These are phyloP conservation scores for Chalaropsis thielavioides DNA, from an alignment of 2,329 filamentous ascomycete genomes.

Conservation along the genomic window DNA sequence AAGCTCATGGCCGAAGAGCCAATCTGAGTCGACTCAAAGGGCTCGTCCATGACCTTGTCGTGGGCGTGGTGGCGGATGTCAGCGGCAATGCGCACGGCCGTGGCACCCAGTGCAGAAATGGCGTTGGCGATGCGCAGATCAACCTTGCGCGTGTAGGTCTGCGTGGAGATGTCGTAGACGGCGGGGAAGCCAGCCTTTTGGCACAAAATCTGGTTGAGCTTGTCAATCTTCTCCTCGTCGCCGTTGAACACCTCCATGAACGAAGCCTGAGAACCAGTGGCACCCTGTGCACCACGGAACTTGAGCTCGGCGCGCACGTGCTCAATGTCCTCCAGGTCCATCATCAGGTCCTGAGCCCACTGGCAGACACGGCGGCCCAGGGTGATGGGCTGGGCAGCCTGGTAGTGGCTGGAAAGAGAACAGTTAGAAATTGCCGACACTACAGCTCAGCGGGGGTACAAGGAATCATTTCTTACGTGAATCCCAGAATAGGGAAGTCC, in stretches of 20 bases:
- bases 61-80: slow-evolving; percentile 62
- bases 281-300: slow-evolving; percentile 52
- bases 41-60: slow-evolving; percentile 59
- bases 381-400: slow-evolving; percentile 38
- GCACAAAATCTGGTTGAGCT: slow-evolving; percentile 42
- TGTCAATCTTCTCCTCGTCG: slow-evolving; percentile 35
- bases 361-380: slow-evolving; percentile 55
- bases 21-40: slow-evolving; percentile 67
- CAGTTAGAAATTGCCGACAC: background rate
- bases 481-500: slow-evolving; percentile 25
- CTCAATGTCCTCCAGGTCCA: slow-evolving; percentile 59
- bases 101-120: slow-evolving; percentile 65
- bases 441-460: background rate
- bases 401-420: slow-evolving; percentile 49
- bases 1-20: slow-evolving; percentile 46
- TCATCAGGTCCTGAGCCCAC: slow-evolving; percentile 48
- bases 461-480: slow-evolving; percentile 10
- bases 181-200: slow-evolving; percentile 38
- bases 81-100: slow-evolving; percentile 52
- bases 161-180: slow-evolving; percentile 45
- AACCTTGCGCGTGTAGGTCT: slow-evolving; percentile 57
- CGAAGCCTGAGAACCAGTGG: slow-evolving; percentile 59
- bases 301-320: slow-evolving; percentile 50
- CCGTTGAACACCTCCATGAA: slow-evolving; percentile 32
- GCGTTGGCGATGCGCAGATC: slow-evolving; percentile 66